Conservation (phyloP, 106 monocot genomes). For the Vanilla planifolia region DNA sequence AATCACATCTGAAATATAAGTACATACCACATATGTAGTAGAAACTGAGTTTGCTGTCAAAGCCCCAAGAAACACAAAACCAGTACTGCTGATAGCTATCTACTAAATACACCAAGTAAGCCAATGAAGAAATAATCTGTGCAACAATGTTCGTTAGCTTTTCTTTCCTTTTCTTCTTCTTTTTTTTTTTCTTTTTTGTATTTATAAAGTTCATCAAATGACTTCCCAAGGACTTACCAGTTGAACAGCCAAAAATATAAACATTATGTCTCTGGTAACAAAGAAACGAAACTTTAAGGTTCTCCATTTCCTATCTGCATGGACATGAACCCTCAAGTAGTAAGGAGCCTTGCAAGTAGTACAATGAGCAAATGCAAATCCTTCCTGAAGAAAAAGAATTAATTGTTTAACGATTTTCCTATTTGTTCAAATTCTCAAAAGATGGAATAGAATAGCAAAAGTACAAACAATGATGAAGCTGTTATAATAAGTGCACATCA, state of each 20-base stretch:
- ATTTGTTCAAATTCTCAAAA: too few relatives aligned
- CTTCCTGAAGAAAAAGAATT: constrained; percentile 54
- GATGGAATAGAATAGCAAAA: too few relatives aligned
- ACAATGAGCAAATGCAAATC: constrained; percentile 98
- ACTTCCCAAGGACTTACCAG: constrained; percentile 47
- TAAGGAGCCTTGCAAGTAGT: constrained; percentile 98
- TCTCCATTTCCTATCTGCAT: constrained; percentile 90
- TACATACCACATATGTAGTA: constrained; percentile 91
- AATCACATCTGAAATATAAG: constrained; percentile 5
- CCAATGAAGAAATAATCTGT: constrained; percentile 77
- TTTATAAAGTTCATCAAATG: background rate
- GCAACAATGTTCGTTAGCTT: background rate
- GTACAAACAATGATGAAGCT: too few relatives aligned
- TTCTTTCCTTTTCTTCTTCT: too few relatives aligned
- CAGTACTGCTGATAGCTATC: constrained; percentile 69
- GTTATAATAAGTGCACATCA: too few relatives aligned
- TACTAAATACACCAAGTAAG: constrained; percentile 70
- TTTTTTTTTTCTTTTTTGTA: background rate
- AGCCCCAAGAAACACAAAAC: constrained; percentile 68
- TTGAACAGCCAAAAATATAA: constrained; percentile 73
- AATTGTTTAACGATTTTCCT: too few relatives aligned
- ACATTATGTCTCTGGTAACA: constrained; percentile 89
- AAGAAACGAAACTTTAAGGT: constrained; percentile 93
- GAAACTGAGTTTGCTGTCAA: constrained; percentile 72
- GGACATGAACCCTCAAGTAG: constrained; percentile 82